Evolutionary conservation across 2,329 filamentous ascomycete genomes (phyloP), one percentile per base, ranked within the genome.

Genomic region (Alternaria sp.): DNA sequence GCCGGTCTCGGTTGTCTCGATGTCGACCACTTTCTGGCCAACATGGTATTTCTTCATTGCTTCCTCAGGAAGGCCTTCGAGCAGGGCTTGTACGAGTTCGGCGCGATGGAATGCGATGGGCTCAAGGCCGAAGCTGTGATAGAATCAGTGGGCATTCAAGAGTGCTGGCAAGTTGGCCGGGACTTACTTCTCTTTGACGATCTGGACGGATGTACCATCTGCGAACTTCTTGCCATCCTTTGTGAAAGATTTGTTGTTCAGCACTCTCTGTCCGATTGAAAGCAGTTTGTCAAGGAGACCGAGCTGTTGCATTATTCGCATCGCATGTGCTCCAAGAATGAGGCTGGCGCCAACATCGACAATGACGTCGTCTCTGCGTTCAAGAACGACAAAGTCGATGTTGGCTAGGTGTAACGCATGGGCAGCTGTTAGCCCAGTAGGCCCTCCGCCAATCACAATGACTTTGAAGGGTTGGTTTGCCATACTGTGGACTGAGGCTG

Each of bases 281-380:
- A 57, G 44, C 20, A 57, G 47, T 2, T 37, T 57, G 25, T 57
- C 55, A 11, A 57, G 55, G 5, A 57, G 3, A 5, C 44, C 44
- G 2, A 57, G 55, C 12, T 57, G 55, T 57, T 57, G 55, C 55
- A 57, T 47, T 15, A 57, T 33, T 1, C 55, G 44, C 44, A 57
- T 49, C 1, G 26, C 33, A 37, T 57, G 44, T 2, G 55, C 14
- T n/a, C 44, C 55, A 4, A 57, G 55, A 6, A 57, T 20, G 14
- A 57, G 55, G 8, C 55, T 57, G 6, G 55, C 55, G 2, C 55
- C 55, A 5, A 47, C 55, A 57, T 57, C 55, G 10, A 41, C 44
- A 3, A 20, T n/a, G n/a, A 57, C 28, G 49, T 57, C 28, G 2
- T 57, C 44, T 2, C 47, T 57, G 1, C 55, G 55, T 26, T 57